These are phyloP conservation scores for Termitomyces sp. DNA, from an alignment of 768 basidiomycete genomes.

Conservation along the genomic window DNA sequence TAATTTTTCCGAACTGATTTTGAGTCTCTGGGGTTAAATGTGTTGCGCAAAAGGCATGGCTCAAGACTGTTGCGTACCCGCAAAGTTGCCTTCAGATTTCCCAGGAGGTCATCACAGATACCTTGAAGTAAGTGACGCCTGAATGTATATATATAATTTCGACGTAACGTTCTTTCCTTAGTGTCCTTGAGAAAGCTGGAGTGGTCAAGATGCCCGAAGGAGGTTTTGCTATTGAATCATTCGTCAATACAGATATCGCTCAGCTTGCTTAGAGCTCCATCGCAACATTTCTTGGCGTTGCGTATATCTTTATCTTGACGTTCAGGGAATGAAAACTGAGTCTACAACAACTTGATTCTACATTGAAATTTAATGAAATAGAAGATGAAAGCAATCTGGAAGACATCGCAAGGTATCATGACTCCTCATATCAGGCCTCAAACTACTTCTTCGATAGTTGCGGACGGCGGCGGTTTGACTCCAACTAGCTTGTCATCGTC, in stretches of 20 bases:
- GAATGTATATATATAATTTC: no score
- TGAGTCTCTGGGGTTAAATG: background rate
- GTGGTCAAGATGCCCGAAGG: constrained; percentile 55
- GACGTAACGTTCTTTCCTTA: constrained; percentile 19
- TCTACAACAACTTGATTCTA: background rate
- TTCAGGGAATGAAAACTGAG: background rate
- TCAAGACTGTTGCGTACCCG: constrained; percentile 75
- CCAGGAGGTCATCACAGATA: constrained; percentile 58
- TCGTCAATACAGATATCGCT: constrained; percentile 52
- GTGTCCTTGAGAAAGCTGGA: constrained; percentile 72
- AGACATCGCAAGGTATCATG: constrained; percentile 1
- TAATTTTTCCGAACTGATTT: constrained; percentile 17
- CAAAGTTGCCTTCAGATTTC: constrained; percentile 59
- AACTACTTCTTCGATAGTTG: constrained; percentile 4
- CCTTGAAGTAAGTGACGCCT: constrained; percentile 49
- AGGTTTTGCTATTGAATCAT: constrained; percentile 50
- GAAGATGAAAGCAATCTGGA: constrained; percentile 1
- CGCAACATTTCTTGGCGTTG: background rate
- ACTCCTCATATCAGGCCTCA: background rate
- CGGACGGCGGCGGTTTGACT: background rate
- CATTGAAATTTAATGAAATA: background rate
- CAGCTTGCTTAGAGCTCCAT: constrained; percentile 33
- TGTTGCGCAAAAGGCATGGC: constrained; percentile 59
- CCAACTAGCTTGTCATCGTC: background rate
- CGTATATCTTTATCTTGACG: background rate